Evolutionary conservation across 2,329 filamentous ascomycete species (phyloP).

Genomic region (Cadophora sp.): DNA sequence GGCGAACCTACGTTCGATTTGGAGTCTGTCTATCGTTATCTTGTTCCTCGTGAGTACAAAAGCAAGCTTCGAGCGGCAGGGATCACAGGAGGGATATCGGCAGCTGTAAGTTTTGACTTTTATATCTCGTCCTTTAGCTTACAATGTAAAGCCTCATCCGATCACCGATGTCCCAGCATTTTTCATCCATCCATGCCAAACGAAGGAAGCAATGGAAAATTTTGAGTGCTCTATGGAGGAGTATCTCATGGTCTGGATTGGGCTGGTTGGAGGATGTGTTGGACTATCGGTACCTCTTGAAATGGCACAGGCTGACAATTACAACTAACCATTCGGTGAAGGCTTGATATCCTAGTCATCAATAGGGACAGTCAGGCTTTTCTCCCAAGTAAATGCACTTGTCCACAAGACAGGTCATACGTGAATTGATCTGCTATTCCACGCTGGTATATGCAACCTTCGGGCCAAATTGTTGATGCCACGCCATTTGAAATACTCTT

Average conservation of each 20-base stretch:
- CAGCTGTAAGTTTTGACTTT: slow-evolving; percentile 66
- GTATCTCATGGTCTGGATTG: slow-evolving; percentile 89
- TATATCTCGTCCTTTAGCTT: not conserved
- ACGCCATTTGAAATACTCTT: slow-evolving; percentile 12
- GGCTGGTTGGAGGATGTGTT: slow-evolving; percentile 81
- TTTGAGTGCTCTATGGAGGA: slow-evolving; percentile 65
- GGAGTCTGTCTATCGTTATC: slow-evolving; percentile 72
- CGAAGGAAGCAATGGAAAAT: slow-evolving; percentile 77
- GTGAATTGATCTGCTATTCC: slow-evolving; percentile 11
- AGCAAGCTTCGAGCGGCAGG: slow-evolving; percentile 65
- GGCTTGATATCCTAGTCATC: not conserved
- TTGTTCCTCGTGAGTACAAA: slow-evolving; percentile 73
- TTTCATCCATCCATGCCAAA: slow-evolving; percentile 92
- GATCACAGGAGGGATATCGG: slow-evolving; percentile 75
- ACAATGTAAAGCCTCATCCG: slow-evolving; percentile 64
- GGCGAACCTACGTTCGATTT: slow-evolving; percentile 65
- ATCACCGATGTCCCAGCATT: slow-evolving; percentile 78
- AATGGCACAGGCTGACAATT: slow-evolving; percentile 54
- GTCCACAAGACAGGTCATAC: not conserved
- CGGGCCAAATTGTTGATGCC: slow-evolving; percentile 15
- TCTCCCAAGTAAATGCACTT: no score
- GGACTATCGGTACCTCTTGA: slow-evolving; percentile 79
- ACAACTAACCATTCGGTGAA: not conserved
- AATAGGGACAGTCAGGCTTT: not conserved
- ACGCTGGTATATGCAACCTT: slow-evolving; percentile 25